Conservation (phyloP, 2,329 filamentous ascomycete species). For the Claviceps africana region DNA sequence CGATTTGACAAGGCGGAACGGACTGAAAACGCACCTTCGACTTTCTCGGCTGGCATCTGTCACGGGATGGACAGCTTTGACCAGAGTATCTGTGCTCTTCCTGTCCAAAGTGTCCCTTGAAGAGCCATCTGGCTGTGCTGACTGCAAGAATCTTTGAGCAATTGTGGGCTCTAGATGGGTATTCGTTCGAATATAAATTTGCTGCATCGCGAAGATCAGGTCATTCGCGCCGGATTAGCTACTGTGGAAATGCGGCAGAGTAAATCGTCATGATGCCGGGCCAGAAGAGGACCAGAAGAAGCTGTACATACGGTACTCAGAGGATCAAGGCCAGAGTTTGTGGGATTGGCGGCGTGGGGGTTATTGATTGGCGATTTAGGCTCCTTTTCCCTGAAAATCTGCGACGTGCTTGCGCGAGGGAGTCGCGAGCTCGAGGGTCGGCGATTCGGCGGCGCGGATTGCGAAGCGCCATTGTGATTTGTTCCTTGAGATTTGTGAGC, state of each 20-base stretch:
- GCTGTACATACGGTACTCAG: conserved; percentile 21
- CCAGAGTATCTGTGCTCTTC: conserved; percentile 27
- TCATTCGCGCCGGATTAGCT: background rate
- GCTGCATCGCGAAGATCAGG: conserved; percentile 12
- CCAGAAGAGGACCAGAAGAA: background rate
- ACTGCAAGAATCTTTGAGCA: conserved; percentile 38
- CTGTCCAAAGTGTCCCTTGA: conserved; percentile 26
- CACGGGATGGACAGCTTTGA: conserved; percentile 22
- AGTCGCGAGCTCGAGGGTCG: conserved; percentile 13
- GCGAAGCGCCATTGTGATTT: conserved; percentile 4
- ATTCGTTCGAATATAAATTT: conserved; percentile 26
- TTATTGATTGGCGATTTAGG: conserved; percentile 15
- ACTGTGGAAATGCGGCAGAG: too few species aligned
- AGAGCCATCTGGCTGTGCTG: conserved; percentile 38
- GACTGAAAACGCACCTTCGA: conserved; percentile 41
- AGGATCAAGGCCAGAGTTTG: conserved; percentile 21
- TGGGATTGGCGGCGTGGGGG: conserved; percentile 12
- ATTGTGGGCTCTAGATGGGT: conserved; percentile 30
- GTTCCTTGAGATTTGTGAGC: conserved; percentile 4
- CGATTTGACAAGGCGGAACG: background rate
- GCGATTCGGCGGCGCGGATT: conserved; percentile 7
- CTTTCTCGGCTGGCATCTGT: conserved; percentile 38
- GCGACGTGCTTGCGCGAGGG: conserved; percentile 49
- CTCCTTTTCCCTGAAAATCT: conserved; percentile 20
- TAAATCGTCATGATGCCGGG: background rate